A percentile compares a stretch with the other conserved stretches of the same genome.
Evolutionary conservation across 176 grass and related monocot genomes (phyloP).

Genomic region (Panicum miliaceum): DNA sequence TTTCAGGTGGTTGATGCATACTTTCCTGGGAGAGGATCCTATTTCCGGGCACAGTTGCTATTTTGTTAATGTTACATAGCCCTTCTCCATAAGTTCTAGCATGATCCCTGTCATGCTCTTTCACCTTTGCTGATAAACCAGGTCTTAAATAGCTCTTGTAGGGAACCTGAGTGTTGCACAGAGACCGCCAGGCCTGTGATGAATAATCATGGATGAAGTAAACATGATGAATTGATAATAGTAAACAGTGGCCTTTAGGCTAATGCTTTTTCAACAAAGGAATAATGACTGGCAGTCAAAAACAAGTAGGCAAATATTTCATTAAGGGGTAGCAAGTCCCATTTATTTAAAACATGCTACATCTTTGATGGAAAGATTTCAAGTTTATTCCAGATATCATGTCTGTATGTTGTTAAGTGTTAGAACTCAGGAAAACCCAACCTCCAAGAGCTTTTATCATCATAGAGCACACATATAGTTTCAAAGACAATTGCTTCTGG

Average conservation of each 20-base stretch:
- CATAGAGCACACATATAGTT: neutral
- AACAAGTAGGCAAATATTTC: too few relatives aligned
- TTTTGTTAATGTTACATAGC: conserved; percentile 49
- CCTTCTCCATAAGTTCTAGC: conserved; percentile 16
- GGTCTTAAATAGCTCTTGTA: conserved; percentile 83
- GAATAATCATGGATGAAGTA: too few relatives aligned
- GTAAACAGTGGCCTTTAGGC: too few relatives aligned
- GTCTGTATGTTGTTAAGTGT: too few relatives aligned
- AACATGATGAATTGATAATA: too few relatives aligned
- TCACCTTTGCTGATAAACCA: conserved; percentile 70
- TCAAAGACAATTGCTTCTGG: neutral
- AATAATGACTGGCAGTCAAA: too few relatives aligned
- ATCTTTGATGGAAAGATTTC: too few relatives aligned
- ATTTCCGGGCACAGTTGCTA: conserved; percentile 29
- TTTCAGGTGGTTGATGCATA: conserved; percentile 33
- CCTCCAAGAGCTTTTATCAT: conserved; percentile 21
- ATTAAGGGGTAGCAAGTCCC: too few relatives aligned
- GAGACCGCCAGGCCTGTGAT: conserved; percentile 78
- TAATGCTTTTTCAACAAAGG: too few relatives aligned
- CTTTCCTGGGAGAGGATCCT: conserved; percentile 43
- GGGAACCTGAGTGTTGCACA: conserved; percentile 62
- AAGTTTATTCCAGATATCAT: too few relatives aligned
- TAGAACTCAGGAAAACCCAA: too few relatives aligned
- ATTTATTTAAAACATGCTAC: too few relatives aligned
- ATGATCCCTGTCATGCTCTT: conserved; percentile 35